These are phyloP conservation scores for Hyaloscypha finlandica DNA, from an alignment of 495 filamentous ascomycete genomes.

Conservation along the genomic window DNA sequence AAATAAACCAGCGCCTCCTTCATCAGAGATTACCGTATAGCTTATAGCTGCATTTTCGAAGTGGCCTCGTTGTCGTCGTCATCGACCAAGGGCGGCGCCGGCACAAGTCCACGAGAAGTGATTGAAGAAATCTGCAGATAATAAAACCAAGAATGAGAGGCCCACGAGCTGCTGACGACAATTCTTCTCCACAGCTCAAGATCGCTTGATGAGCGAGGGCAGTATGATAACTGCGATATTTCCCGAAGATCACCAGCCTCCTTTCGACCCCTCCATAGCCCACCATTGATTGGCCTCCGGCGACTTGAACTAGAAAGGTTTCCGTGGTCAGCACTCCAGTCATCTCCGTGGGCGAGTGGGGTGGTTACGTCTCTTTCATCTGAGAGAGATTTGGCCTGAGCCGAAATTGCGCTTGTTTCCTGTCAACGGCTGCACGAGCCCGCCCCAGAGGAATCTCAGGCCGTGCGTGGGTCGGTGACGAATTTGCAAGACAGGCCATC, in stretches of 20 bases:
- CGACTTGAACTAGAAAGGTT: background rate
- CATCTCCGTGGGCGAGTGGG: constrained; percentile 14
- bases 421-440: constrained; percentile 1
- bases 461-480: background rate
- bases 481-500: background rate
- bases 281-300: constrained; percentile 3
- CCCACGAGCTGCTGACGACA: constrained; percentile 14
- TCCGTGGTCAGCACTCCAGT: background rate
- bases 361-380: constrained; percentile 20
- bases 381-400: constrained; percentile 17
- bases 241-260: background rate
- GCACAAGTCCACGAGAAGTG: background rate
- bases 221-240: background rate
- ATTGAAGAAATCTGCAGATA: background rate
- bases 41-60: background rate
- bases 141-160: background rate
- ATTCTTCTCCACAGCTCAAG: background rate
- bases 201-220: constrained; percentile 7
- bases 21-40: background rate
- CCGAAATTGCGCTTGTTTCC: constrained; percentile 14
- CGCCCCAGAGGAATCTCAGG: background rate
- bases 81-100: background rate
- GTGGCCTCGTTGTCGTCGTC: background rate
- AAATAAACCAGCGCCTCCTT: background rate
- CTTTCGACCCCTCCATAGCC: background rate